phyloP scores from a whole-genome alignment of 1,284 basidiomycete genomes.

The Ustanciosporium gigantosporum region DNA sequence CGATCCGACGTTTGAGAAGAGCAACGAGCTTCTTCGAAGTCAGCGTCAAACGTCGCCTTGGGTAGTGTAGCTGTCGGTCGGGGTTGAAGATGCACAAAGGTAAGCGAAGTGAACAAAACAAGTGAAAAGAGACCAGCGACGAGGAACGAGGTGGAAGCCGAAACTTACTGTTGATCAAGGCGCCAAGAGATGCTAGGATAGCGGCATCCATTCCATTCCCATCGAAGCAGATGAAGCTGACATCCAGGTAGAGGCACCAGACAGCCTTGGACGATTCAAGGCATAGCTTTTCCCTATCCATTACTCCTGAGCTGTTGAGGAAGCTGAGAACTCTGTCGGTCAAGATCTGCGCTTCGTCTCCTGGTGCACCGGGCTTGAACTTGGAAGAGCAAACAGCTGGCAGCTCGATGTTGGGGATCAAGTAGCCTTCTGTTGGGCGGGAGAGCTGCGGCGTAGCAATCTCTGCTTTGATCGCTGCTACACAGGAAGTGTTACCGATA shows the following conservation, averaged over 20 bases:
- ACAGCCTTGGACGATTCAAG: slow-evolving; percentile 79
- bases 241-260: slow-evolving; percentile 91
- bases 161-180: slow-evolving; percentile 77
- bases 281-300: slow-evolving; percentile 73
- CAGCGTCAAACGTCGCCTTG: slow-evolving; percentile 73
- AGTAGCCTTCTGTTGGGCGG: slow-evolving; percentile 26
- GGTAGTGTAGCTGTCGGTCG: slow-evolving; percentile 69
- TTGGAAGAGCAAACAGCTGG: slow-evolving; percentile 87
- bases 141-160: neutral
- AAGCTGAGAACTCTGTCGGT: slow-evolving; percentile 66
- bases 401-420: slow-evolving; percentile 78
- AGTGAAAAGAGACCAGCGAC: neutral
- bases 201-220: slow-evolving; percentile 92
- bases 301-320: slow-evolving; percentile 60
- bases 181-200: slow-evolving; percentile 81
- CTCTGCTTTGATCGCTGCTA: slow-evolving; percentile 47
- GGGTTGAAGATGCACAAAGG: too few relatives aligned
- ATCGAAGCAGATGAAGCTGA: slow-evolving; percentile 93
- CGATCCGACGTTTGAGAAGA: slow-evolving; percentile 65
- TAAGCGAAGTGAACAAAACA: neutral
- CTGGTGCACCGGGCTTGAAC: slow-evolving; percentile 90
- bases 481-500: slow-evolving; percentile 35
- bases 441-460: slow-evolving; percentile 28
- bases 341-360: slow-evolving; percentile 43
- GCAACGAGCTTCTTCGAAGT: slow-evolving; percentile 71